Evolutionary conservation across 2,329 filamentous ascomycete species (phyloP), one percentile per base, ranked within the genome.

Genomic region (Sporothrix pallida): DNA sequence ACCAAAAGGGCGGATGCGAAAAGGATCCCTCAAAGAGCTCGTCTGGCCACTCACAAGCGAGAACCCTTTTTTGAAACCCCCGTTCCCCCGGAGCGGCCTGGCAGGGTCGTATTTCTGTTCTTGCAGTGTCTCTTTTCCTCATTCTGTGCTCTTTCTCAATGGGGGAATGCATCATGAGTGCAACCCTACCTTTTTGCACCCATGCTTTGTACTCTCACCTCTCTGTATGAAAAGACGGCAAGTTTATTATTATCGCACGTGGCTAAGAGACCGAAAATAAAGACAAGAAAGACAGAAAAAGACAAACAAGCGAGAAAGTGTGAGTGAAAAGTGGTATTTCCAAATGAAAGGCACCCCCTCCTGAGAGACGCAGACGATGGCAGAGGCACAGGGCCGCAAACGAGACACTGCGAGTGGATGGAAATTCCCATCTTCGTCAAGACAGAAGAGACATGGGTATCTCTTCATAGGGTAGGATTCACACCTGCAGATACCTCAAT

Each of bases 51-150:
- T 65, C 17, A 65, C 17, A 65, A 20, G 23, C 20, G 17, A 12
- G 17, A 6, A 23, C 17, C 13, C n/a, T 44, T 46, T 44, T 58
- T 42, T 44, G 31, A 56, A 69, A 44, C 68, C 52, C 60, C 68
- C 52, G 50, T 46, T 70, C 5, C 52, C 37, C 68, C 68, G 68
- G 37, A 37, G 52, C 68, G 52, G 68, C 50, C 68, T 70, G 68
- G n/a, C 13, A 56, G 52, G 37, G 52, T 58, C 31, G 52, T 58
- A 56, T 58, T 65, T 58, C 17, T 17, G 20, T 37, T 37, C 31
- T 37, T 37, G 31, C 31, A 37, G 31, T 37, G 31, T 7, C 4
- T 37, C 31, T 7, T 37, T 37, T 7, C 7, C 31, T 7, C 31
- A 37, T 37, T 37, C 31, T 6, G 31, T 37, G 31, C 7, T 5